Conservation (phyloP, 1,284 basidiomycete species). For the Moesziomyces sp. region DNA sequence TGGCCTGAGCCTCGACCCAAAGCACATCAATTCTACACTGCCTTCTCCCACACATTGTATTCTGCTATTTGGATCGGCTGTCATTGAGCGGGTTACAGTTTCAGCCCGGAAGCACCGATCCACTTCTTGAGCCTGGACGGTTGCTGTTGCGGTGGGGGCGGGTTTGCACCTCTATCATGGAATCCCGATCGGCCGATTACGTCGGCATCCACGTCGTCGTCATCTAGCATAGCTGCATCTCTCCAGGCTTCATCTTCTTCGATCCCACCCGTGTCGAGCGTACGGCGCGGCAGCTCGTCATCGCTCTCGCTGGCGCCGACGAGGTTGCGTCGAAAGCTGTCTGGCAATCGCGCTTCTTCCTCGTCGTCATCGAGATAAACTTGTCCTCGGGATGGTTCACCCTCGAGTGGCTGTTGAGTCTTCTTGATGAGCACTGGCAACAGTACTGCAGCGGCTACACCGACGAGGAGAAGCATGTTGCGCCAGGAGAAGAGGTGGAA, state of each 20-base stretch:
- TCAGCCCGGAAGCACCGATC: conserved; percentile 16
- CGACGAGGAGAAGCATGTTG: conserved; percentile 83
- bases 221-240: neutral
- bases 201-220: conserved; percentile 9
- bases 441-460: conserved; percentile 87
- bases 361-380: conserved; percentile 29
- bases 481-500: conserved; percentile 89
- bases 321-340: conserved; percentile 25
- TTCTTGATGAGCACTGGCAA: conserved; percentile 76
- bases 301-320: conserved; percentile 6
- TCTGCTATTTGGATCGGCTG: no score
- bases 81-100: conserved; percentile 1
- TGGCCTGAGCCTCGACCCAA: conserved; percentile 23
- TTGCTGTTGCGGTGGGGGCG: no score
- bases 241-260: no score
- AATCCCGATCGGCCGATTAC: conserved; percentile 21
- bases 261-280: conserved; percentile 17
- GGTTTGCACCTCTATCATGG: conserved; percentile 11
- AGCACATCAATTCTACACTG: no score
- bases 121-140: conserved; percentile 17
- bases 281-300: conserved; percentile 32
- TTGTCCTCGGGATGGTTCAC: conserved; percentile 26
- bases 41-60: no score
- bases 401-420: conserved; percentile 6
- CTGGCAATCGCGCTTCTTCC: conserved; percentile 28